These are phyloP conservation scores for Pseudozyma tsukubaensis DNA, from an alignment of 1,284 basidiomycete genomes.

Conservation along the genomic window DNA sequence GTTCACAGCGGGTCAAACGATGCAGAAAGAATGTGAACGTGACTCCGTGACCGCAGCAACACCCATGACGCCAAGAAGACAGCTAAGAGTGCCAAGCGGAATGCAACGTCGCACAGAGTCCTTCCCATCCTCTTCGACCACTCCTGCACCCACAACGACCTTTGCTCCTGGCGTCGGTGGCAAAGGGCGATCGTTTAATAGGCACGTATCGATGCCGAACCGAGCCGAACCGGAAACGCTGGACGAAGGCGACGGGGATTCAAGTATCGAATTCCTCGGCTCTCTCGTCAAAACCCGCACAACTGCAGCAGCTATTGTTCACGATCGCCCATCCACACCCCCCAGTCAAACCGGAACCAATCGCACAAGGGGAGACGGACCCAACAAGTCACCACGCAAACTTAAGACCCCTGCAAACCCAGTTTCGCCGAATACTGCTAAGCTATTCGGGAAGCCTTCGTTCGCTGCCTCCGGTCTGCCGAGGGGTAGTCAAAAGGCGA, in stretches of 20 bases:
- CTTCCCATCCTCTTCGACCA: conserved; percentile 4
- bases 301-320: not conserved
- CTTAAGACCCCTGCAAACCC: too few relatives aligned
- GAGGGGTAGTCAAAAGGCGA: too few relatives aligned
- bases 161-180: not conserved
- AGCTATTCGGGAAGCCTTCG: not conserved
- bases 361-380: not conserved
- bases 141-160: not conserved
- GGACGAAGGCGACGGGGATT: conserved; percentile 14
- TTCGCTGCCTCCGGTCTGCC: not conserved
- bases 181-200: not conserved
- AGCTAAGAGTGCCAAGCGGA: conserved; percentile 19
- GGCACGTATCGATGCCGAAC: conserved; percentile 6
- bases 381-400: conserved; percentile 17
- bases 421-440: not conserved
- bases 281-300: not conserved
- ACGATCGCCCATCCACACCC: conserved; percentile 6
- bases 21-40: not conserved
- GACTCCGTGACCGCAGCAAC: not conserved
- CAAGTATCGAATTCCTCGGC: conserved; percentile 39
- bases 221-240: not conserved
- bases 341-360: not conserved
- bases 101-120: conserved; percentile 27
- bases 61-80: conserved; percentile 9
- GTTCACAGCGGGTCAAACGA: not conserved